Evolutionary conservation across 345 rosid species (phyloP).

Genomic region (Melaleuca alternifolia): DNA sequence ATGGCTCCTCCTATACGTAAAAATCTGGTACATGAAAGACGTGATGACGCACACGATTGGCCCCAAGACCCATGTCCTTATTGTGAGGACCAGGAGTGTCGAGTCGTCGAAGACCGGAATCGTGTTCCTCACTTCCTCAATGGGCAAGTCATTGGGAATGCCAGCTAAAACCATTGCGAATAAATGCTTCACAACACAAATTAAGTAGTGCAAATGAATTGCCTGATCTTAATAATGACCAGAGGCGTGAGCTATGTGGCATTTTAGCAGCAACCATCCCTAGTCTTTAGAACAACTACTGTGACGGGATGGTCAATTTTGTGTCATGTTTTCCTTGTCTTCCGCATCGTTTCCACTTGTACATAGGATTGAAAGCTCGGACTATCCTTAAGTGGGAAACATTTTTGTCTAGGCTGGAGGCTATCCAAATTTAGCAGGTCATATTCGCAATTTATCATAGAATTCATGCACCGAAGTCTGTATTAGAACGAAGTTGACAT

Average conservation of each 20-base stretch:
- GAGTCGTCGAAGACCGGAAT: constrained; percentile 34
- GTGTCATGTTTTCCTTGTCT: neutral
- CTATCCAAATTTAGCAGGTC: neutral
- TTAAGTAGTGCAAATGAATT: neutral
- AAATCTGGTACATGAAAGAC: constrained; percentile 28
- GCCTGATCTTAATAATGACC: neutral
- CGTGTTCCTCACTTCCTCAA: constrained; percentile 24
- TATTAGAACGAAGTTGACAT: neutral
- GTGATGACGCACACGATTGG: constrained; percentile 9
- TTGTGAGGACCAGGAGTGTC: constrained; percentile 12
- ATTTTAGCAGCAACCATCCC: neutral
- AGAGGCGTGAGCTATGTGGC: neutral
- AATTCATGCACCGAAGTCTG: neutral
- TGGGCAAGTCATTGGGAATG: constrained; percentile 12
- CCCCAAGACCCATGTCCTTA: constrained; percentile 42
- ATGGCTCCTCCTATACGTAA: constrained; percentile 17
- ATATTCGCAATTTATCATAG: neutral
- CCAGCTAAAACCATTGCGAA: neutral
- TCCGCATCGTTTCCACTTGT: neutral
- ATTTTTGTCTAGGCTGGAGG: no score
- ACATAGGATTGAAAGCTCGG: no score
- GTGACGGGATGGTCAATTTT: neutral
- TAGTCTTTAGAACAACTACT: neutral
- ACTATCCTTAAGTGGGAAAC: no score
- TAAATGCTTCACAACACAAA: neutral